A percentile compares a stretch with the other conserved stretches of the same genome.
Conservation (phyloP, 2,329 filamentous ascomycete genomes). For the Calonectria pteridis region DNA sequence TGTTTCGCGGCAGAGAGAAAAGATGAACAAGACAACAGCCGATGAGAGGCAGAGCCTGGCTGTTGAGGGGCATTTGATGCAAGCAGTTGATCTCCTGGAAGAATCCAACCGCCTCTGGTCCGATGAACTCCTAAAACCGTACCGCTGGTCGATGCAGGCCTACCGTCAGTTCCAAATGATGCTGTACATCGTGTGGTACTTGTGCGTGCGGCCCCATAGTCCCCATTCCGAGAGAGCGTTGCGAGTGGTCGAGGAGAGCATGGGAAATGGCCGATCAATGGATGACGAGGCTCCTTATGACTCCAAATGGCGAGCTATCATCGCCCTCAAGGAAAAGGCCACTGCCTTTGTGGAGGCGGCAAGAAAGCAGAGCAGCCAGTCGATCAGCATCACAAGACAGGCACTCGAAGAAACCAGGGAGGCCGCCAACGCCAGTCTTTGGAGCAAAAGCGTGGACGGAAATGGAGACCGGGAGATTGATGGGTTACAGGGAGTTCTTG, state of each 20-base stretch:
- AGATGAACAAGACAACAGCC: slow-evolving; percentile 38
- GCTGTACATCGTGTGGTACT: slow-evolving; percentile 58
- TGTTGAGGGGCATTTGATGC: slow-evolving; percentile 48
- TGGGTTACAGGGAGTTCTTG: slow-evolving; percentile 33
- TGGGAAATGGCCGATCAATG: background rate
- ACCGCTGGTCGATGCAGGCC: slow-evolving; percentile 52
- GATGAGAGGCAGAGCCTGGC: slow-evolving; percentile 32
- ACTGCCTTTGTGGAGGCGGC: slow-evolving; percentile 33
- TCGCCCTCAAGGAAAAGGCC: slow-evolving; percentile 47
- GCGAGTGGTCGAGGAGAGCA: slow-evolving; percentile 33
- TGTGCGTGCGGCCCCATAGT: slow-evolving; percentile 54
- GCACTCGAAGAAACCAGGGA: background rate
- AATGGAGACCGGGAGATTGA: slow-evolving; percentile 13
- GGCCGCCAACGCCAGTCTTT: background rate
- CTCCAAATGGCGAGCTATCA: slow-evolving; percentile 48
- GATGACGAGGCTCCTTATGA: slow-evolving; percentile 16
- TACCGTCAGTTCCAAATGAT: slow-evolving; percentile 58
- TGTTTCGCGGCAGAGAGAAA: slow-evolving; percentile 59
- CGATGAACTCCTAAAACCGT: slow-evolving; percentile 54
- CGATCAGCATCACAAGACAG: background rate
- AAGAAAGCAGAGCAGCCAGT: background rate
- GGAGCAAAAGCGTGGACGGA: background rate
- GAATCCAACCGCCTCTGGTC: slow-evolving; percentile 42
- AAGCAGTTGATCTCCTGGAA: slow-evolving; percentile 52
- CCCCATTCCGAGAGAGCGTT: slow-evolving; percentile 50